Base-by-base conservation (phyloP, 192 early-diverging fungal species). In the Entomortierella lignicola region DNA sequence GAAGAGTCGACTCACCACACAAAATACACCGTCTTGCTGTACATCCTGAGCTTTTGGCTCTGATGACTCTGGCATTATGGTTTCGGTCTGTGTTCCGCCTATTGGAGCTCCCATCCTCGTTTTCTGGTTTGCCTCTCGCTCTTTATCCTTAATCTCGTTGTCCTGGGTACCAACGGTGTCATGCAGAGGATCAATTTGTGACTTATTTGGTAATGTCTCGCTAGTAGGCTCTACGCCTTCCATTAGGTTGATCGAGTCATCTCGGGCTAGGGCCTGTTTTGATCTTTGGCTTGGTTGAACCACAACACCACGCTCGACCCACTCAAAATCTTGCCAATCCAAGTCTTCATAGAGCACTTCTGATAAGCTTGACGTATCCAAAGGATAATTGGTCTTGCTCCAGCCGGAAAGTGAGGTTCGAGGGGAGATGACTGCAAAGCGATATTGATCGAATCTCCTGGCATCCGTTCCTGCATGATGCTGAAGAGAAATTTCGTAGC, bases 361-460 rank as follows among this genome's bases (percentile, higher is more conserved):
- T 1, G 68, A 37, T 47, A 79, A 26, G 43, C 70, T 42, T 5
- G 27, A 8, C 0, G 68, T 30, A 10, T 44, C 51, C 17, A 79
- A 47, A 0, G 75, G 75, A 55, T 79, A 79, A 7, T 29, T 48
- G 20, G 66, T 57, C 20, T 79, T 69, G 26, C 72, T 74, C 72
- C 72, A 66, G 52, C 75, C 53, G 8, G 75, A 69, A 18, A 79
- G 75, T 1, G 75, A 79, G 6, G 67, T 70, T 5, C 75, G 55
- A 1, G 79, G 60, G 26, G 77, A 81, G 25, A 84, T 79, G 43
- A 84, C 77, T 0, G 83, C 79, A 58, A 84, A 81, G 2, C 83
- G 72, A 23, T 84, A 84, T 54, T 77, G 80, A 41, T 72, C 68
- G 31, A 69, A 77, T 53, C 69, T 54, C 50, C 80, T 31, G 25